phyloP scores from a whole-genome alignment of 2,329 filamentous ascomycete genomes.

The Alternaria novae-zelandiae region DNA sequence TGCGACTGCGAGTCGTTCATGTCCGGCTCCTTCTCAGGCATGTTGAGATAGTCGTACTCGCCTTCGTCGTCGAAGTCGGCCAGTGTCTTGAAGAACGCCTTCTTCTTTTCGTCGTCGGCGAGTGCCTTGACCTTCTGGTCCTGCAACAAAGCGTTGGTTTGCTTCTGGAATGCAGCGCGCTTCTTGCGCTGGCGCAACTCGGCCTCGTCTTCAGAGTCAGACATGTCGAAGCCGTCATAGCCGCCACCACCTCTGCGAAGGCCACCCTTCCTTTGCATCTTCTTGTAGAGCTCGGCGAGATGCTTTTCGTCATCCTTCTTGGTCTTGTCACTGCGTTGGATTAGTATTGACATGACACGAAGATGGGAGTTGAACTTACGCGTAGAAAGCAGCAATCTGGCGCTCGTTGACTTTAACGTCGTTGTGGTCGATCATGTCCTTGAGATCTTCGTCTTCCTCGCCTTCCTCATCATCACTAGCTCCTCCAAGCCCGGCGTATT shows the following conservation, averaged over 20 bases:
- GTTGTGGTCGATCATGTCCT: constrained; percentile 87
- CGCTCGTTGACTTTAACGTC: constrained; percentile 79
- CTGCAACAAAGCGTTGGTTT: constrained; percentile 84
- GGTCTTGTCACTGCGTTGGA: constrained; percentile 70
- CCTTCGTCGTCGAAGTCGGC: constrained; percentile 78
- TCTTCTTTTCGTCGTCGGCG: constrained; percentile 84
- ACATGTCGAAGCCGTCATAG: constrained; percentile 71
- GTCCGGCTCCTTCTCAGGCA: constrained; percentile 43
- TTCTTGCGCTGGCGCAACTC: constrained; percentile 81
- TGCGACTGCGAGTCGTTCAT: constrained; percentile 39
- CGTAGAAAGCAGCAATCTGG: constrained; percentile 83
- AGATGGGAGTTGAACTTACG: constrained; percentile 64
- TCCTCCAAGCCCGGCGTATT: constrained; percentile 93
- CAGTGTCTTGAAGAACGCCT: constrained; percentile 88
- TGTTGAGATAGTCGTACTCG: constrained; percentile 76
- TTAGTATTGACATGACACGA: constrained; percentile 19
- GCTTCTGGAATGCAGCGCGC: constrained; percentile 85
- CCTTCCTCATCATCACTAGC: constrained; percentile 84
- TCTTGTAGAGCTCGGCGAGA: constrained; percentile 44
- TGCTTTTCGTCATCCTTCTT: constrained; percentile 78
- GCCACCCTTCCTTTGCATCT: constrained; percentile 79
- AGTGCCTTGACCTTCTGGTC: constrained; percentile 93
- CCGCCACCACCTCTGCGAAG: constrained; percentile 77
- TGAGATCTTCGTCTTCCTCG: constrained; percentile 75
- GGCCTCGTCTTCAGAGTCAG: constrained; percentile 88